Percentiles rank a stretch among this genome's conserved stretches.
These are phyloP conservation scores for Galerina marginata DNA, from an alignment of 768 basidiomycete genomes.

Conservation along the genomic window DNA sequence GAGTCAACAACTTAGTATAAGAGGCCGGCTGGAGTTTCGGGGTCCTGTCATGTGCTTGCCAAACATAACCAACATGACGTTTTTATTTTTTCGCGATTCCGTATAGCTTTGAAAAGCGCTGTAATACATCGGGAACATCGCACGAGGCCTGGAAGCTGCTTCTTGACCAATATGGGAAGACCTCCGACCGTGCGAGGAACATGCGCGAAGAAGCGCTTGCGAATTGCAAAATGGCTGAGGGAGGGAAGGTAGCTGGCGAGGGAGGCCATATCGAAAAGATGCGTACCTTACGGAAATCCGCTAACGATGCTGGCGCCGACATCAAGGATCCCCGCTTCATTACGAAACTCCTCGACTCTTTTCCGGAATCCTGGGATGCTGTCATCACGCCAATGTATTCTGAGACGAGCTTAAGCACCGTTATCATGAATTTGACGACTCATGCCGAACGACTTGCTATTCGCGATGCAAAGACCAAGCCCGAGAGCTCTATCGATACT, in stretches of 20 bases:
- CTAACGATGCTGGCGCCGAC: slow-evolving; percentile 15
- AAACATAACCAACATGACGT: not conserved
- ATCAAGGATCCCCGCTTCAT: slow-evolving; percentile 13
- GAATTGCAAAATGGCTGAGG: slow-evolving; percentile 6
- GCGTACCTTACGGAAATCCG: slow-evolving; percentile 2
- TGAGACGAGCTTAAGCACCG: slow-evolving; percentile 8
- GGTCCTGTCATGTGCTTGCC: not conserved
- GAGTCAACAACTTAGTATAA: not conserved
- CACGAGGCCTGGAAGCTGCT: slow-evolving; percentile 6
- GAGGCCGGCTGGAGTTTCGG: not conserved
- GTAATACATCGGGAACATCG: slow-evolving; percentile 1
- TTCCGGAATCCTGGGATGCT: slow-evolving; percentile 19
- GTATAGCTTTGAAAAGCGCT: slow-evolving; percentile 10
- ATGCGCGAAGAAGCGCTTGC: slow-evolving; percentile 11
- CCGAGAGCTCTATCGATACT: not conserved
- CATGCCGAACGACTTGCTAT: slow-evolving; percentile 8
- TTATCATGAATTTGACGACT: slow-evolving; percentile 12
- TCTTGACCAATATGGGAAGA: slow-evolving; percentile 9
- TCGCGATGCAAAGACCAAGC: not conserved
- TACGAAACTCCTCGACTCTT: slow-evolving; percentile 16
- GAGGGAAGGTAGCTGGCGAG: slow-evolving; percentile 8
- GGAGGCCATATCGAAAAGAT: slow-evolving; percentile 6
- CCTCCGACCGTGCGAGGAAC: slow-evolving; percentile 10
- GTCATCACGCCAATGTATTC: slow-evolving; percentile 14
- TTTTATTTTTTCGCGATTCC: not conserved